phyloP scores from a whole-genome alignment of 805 yeast genomes.

The Priceomyces melissophilus region DNA sequence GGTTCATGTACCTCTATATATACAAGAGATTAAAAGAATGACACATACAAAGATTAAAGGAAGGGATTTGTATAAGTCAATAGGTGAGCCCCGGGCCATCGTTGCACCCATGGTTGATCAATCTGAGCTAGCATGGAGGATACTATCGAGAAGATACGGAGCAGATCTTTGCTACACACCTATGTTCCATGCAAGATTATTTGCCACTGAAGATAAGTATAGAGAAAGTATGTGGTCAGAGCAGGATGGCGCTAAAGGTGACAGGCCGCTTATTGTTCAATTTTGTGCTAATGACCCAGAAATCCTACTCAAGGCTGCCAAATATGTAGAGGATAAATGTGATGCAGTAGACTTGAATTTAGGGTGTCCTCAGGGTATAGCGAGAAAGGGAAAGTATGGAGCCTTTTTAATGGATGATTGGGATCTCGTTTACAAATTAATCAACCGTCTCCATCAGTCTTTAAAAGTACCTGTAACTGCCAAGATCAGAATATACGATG shows the following conservation, averaged over 20 bases:
- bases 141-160: slow-evolving; percentile 80
- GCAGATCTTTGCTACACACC: slow-evolving; percentile 95
- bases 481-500: slow-evolving; percentile 86
- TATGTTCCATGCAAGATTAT: slow-evolving; percentile 90
- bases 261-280: slow-evolving; percentile 88
- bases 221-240: slow-evolving; percentile 68
- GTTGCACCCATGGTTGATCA: slow-evolving; percentile 99
- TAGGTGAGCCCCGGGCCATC: slow-evolving; percentile 76
- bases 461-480: slow-evolving; percentile 90
- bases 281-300: slow-evolving; percentile 97
- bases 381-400: slow-evolving; percentile 91
- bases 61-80: slow-evolving; percentile 60
- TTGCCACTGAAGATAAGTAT: slow-evolving; percentile 81
- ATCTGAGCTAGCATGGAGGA: slow-evolving; percentile 92
- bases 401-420: slow-evolving; percentile 97
- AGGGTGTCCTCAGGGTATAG: slow-evolving; percentile 99
- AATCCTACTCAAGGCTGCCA: slow-evolving; percentile 75
- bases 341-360: slow-evolving; percentile 95
- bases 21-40: slow-evolving; percentile 7
- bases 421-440: slow-evolving; percentile 72
- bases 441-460: slow-evolving; percentile 68
- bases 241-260: slow-evolving; percentile 70
- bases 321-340: slow-evolving; percentile 72
- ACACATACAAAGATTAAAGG: slow-evolving; percentile 42
- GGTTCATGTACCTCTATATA: no score